Conservation (phyloP, 345 rosid species). For the Anastatica hierochuntica region DNA sequence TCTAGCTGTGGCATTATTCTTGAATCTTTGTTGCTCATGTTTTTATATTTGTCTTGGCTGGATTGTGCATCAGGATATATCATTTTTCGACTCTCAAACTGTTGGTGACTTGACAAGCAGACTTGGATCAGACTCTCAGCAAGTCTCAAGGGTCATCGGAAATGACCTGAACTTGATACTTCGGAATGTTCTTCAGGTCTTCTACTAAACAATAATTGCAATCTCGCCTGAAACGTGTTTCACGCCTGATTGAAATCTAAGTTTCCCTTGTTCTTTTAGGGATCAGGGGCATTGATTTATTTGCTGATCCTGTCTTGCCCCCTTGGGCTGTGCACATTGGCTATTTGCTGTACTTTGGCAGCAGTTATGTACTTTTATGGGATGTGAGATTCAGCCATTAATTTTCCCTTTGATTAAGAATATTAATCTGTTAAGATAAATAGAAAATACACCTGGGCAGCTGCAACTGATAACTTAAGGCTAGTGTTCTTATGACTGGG, state of each 20-base stretch:
- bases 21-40: slow-evolving; percentile 5
- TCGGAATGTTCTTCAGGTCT: slow-evolving; percentile 88
- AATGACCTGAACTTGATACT: slow-evolving; percentile 82
- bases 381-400: slow-evolving; percentile 41
- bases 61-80: slow-evolving; percentile 54
- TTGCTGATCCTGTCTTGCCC: slow-evolving; percentile 75
- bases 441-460: neutral
- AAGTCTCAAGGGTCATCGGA: slow-evolving; percentile 90
- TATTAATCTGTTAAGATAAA: neutral
- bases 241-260: slow-evolving; percentile 7
- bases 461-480: slow-evolving; percentile 2
- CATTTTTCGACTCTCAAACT: slow-evolving; percentile 88
- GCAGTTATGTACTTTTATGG: slow-evolving; percentile 74
- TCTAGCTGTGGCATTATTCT: neutral
- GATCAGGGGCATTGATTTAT: slow-evolving; percentile 78
- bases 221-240: neutral
- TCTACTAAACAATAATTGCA: neutral
- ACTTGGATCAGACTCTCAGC: slow-evolving; percentile 98
- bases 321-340: slow-evolving; percentile 71
- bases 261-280: slow-evolving; percentile 42
- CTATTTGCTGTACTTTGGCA: slow-evolving; percentile 63
- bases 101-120: slow-evolving; percentile 98
- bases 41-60: neutral
- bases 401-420: slow-evolving; percentile 2
- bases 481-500: slow-evolving; percentile 5